phyloP scores from a whole-genome alignment of 108 stramenopile genomes.

The Mayamaea pseudoterrestris region DNA sequence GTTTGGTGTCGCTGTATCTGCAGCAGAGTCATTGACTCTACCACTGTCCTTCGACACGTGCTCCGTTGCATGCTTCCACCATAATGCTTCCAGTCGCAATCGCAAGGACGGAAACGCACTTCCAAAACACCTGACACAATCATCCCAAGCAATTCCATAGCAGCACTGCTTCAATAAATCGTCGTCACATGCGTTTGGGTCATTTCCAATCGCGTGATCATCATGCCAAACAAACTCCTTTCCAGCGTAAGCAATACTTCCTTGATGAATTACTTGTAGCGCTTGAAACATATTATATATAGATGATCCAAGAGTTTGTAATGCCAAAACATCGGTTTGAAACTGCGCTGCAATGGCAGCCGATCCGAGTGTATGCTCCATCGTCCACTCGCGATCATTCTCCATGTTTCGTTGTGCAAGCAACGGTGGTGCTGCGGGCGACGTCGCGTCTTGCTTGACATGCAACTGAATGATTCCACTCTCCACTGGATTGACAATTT shows the following conservation, averaged over 20 bases:
- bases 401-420: too few relatives aligned
- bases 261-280: constrained; percentile 38
- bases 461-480: constrained; percentile 24
- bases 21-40: neutral
- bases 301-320: constrained; percentile 35
- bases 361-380: constrained; percentile 48
- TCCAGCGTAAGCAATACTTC: constrained; percentile 27
- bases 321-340: constrained; percentile 47
- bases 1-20: neutral
- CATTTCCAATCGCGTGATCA: constrained; percentile 3
- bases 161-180: neutral
- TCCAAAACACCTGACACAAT: constrained; percentile 60
- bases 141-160: constrained; percentile 54
- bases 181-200: constrained; percentile 4
- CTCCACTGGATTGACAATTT: constrained; percentile 13
- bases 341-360: constrained; percentile 56
- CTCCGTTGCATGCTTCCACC: too few relatives aligned
- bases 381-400: constrained; percentile 13
- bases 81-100: constrained; percentile 21
- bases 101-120: constrained; percentile 26
- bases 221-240: constrained; percentile 25
- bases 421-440: too few relatives aligned
- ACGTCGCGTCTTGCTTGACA: too few relatives aligned
- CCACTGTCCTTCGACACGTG: neutral
- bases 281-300: constrained; percentile 39